Percentiles rank a stretch among this genome's conserved stretches.
phyloP scores from a whole-genome alignment of 2,329 filamentous ascomycete species.

The Gnomoniopsis smithogilvyi region DNA sequence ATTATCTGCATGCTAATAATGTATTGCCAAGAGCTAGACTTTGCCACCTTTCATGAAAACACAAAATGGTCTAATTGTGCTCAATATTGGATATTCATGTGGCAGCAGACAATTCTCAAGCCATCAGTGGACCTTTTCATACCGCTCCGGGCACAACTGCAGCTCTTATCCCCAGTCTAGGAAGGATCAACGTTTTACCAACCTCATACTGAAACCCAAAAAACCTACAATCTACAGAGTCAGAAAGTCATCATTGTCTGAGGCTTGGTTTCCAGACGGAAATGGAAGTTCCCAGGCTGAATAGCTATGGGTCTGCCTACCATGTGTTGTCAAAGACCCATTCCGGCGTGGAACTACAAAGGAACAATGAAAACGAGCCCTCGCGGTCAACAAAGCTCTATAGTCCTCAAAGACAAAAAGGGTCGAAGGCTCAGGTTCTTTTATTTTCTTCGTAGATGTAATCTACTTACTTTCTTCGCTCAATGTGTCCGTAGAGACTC shows the following conservation, averaged over 20 bases:
- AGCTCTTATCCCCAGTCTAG: too few species aligned
- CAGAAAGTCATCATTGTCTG: not conserved
- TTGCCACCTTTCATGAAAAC: too few species aligned
- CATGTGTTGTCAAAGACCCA: constrained; percentile 5
- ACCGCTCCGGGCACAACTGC: too few species aligned
- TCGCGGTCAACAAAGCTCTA: not conserved
- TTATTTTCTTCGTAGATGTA: not conserved
- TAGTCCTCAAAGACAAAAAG: not conserved
- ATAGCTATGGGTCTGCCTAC: not conserved
- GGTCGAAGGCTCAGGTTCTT: not conserved
- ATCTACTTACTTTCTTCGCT: not conserved
- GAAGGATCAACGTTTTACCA: not conserved
- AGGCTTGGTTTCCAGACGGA: not conserved
- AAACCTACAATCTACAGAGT: not conserved
- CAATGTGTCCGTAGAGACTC: not conserved
- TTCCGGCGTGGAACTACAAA: constrained; percentile 9
- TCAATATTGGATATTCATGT: too few species aligned
- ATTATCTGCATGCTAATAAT: too few species aligned
- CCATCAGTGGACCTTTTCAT: too few species aligned
- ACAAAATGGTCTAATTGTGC: too few species aligned
- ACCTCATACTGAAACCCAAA: not conserved
- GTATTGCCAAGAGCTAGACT: too few species aligned
- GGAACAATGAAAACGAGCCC: constrained; percentile 9
- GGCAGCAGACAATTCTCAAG: too few species aligned
- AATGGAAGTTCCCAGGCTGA: not conserved